A percentile compares a stretch with the other conserved stretches of the same genome.
phyloP scores from a whole-genome alignment of 768 basidiomycete species.

The Holtermannia corniformis region DNA sequence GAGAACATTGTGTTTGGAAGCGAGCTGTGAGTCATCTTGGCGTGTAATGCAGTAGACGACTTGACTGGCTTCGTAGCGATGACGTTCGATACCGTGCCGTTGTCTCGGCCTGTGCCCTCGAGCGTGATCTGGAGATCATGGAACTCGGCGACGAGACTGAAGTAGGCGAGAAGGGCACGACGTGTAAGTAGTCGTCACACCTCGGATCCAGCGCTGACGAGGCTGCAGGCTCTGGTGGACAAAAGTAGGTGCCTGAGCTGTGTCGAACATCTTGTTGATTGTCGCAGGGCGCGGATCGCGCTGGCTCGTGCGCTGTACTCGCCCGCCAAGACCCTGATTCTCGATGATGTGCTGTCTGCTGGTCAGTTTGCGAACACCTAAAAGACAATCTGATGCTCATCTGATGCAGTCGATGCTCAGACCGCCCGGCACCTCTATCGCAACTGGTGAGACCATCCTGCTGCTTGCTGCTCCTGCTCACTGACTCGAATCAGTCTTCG shows the following conservation, averaged over 20 bases:
- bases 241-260: not conserved
- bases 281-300: slow-evolving; percentile 38
- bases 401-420: slow-evolving; percentile 36
- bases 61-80: slow-evolving; percentile 17
- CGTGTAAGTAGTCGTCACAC: slow-evolving; percentile 20
- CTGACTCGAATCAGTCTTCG: slow-evolving; percentile 7
- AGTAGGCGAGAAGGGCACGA: slow-evolving; percentile 40
- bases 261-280: slow-evolving; percentile 5
- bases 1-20: slow-evolving; percentile 36
- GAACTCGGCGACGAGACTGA: slow-evolving; percentile 46
- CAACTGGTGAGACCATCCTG: slow-evolving; percentile 4
- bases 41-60: not conserved
- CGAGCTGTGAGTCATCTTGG: too few species aligned
- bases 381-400: not conserved
- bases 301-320: slow-evolving; percentile 37
- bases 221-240: not conserved
- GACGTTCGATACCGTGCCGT: slow-evolving; percentile 27
- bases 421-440: slow-evolving; percentile 37
- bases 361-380: not conserved
- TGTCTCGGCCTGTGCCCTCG: slow-evolving; percentile 35
- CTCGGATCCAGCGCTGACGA: not conserved
- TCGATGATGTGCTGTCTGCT: slow-evolving; percentile 38
- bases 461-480: not conserved
- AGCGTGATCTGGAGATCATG: slow-evolving; percentile 38
- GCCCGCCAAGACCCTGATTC: slow-evolving; percentile 30